Evolutionary conservation across 2,329 filamentous ascomycete genomes (phyloP), one percentile per base, ranked within the genome.

Genomic region (Bertia moriformis): DNA sequence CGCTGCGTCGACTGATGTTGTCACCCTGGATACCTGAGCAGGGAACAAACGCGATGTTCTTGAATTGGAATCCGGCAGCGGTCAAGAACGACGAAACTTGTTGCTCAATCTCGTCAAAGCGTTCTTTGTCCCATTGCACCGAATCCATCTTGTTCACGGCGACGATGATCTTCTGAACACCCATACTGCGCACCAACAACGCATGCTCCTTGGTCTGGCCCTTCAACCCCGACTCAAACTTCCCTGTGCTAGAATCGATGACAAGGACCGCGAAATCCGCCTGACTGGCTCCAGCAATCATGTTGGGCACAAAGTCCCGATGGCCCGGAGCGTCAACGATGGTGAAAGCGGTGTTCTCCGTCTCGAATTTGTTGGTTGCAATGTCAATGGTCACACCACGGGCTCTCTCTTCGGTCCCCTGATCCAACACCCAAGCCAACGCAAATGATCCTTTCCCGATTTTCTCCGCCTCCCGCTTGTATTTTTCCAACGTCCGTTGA

Each of bases 321-420:
- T 98, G 91, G 0, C 91, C 91, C 0, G 91, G 91, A 0, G 91
- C 89, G 55, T 98, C 91, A 3, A 98, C 69, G 36, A 98, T 94
- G 1, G 91, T 96, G 52, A 96, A 96, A 10, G 71, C 73, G 0
- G 86, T 91, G 39, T 71, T 81, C 1, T 84, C 78, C 0, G 93
- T 98, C 53, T 93, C 84, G 52, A 98, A 98, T 46, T 87, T 78
- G 54, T 93, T 93, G 14, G 83, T 93, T 5, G 91, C 89, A 51
- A 96, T 91, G 54, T 98, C 91, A 38, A 98, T 94, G 1, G 91
- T 98, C 4, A 98, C 86, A 35, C 91, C 91, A 42, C 88, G 77
- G 42, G 76, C 78, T 45, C 91, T 73, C 57, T 98, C 91, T 53
- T 98, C 91, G 0, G 78, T 76, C 15, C 86, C 80, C 55, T 94